phyloP scores from a whole-genome alignment of 495 filamentous ascomycete species.

The Opeltia flavorubescens region DNA sequence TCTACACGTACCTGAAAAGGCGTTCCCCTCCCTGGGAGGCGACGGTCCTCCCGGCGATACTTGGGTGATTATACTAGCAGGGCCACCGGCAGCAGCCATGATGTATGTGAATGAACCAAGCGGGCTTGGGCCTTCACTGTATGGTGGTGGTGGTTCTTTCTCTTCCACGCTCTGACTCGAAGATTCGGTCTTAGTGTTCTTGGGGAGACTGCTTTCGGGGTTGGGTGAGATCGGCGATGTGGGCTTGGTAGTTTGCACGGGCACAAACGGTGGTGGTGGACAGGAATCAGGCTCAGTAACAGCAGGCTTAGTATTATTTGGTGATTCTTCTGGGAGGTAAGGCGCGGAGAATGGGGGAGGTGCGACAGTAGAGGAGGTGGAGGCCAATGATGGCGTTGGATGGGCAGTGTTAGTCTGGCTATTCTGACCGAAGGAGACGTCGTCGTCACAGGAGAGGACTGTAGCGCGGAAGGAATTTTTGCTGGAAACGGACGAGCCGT shows the following conservation, averaged over 20 bases:
- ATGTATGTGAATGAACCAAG: conserved; percentile 90
- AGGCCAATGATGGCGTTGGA: not conserved
- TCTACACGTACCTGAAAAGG: conserved; percentile 77
- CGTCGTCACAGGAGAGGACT: conserved; percentile 31
- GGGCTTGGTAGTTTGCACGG: conserved; percentile 24
- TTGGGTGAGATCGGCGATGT: conserved; percentile 33
- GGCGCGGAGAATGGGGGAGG: conserved; percentile 14
- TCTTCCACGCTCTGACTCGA: conserved; percentile 62
- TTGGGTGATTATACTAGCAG: conserved; percentile 97
- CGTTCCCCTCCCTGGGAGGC: conserved; percentile 48
- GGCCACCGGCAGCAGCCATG: conserved; percentile 93
- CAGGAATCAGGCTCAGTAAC: conserved; percentile 42
- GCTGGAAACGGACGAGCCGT: conserved; percentile 56
- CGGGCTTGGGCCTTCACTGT: conserved; percentile 86
- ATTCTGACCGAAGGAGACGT: conserved; percentile 39
- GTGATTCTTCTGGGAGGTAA: conserved; percentile 27
- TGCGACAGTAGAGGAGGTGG: not conserved
- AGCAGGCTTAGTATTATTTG: conserved; percentile 35
- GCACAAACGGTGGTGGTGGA: conserved; percentile 45
- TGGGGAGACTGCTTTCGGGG: conserved; percentile 56
- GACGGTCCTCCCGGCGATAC: conserved; percentile 81
- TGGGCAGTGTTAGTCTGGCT: conserved; percentile 32
- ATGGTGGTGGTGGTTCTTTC: conserved; percentile 85
- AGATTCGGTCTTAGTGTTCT: conserved; percentile 62
- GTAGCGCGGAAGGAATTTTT: conserved; percentile 27